Evolutionary conservation across 345 rosid species (phyloP), one percentile per base, ranked within the genome.

Genomic region (Melastoma malabathricum): DNA sequence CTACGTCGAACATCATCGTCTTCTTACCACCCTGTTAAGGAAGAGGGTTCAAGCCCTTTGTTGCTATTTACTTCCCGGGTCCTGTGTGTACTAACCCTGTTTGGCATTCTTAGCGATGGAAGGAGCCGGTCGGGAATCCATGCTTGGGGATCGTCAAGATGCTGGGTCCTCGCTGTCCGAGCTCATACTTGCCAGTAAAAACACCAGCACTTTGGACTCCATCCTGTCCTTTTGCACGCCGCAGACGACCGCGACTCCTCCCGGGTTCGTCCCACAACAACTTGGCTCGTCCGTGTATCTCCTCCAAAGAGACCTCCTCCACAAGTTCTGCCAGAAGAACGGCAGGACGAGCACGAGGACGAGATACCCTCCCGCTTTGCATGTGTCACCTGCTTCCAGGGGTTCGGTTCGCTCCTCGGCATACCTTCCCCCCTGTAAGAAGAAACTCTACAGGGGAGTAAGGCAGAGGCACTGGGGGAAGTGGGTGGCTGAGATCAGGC

Each of bases 401-500:
- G 73, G 66, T 69, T 56, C 79, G 5, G 43, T 61, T 17, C 18
- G 60, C 4, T 43, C 64, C 6, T 54, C 61, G 50, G 52, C 53
- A 38, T 61, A 58, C 51, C 15, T 47, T 54, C 16, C 64, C 19
- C 80, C 72, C 2, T 51, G 20, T 52, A 86, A 64, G 81, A 82
- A 79, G 80, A 92, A 92, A 60, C 75, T 82, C 18, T 92, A 92
- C 84, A 73, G 96, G 58, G 98, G 98, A 61, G 98, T 92, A 62
- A 82, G 98, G 58, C 98, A 92, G 80, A 79, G 98, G 60, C 97
- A 84, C 47, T 83, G 97, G 97, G 98, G 98, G 4, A 92, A 87
- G 75, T 92, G 98, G 98, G 98, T 92, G 15, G 97, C 98, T 1
- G 98, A 92, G 67, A 87, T 92, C 51, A 72, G 98, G 59, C 70